These are phyloP conservation scores for Malbranchea cinnamomea DNA, from an alignment of 2,329 filamentous ascomycete genomes.

Conservation along the genomic window DNA sequence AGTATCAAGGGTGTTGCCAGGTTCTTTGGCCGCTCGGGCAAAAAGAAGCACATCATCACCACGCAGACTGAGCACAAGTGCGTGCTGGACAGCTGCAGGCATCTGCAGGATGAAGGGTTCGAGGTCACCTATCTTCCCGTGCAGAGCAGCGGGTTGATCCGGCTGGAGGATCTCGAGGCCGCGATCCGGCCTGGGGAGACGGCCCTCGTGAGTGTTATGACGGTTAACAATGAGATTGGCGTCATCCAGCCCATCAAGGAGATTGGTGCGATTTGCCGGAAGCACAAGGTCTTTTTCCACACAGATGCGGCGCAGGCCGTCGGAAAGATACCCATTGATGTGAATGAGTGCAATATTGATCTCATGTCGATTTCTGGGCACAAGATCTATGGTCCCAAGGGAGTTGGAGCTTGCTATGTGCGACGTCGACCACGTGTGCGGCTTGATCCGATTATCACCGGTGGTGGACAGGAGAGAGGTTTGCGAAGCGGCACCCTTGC, in stretches of 20 bases:
- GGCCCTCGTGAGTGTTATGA: constrained; percentile 88
- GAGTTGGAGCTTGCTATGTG: constrained; percentile 91
- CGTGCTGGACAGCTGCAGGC: constrained; percentile 89
- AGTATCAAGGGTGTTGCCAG: constrained; percentile 95
- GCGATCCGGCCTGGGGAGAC: constrained; percentile 89
- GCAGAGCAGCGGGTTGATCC: constrained; percentile 68
- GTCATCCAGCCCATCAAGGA: constrained; percentile 93
- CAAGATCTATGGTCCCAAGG: constrained; percentile 97
- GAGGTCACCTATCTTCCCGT: constrained; percentile 96
- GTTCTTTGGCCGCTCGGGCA: constrained; percentile 82
- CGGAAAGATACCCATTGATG: constrained; percentile 93
- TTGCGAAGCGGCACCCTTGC: constrained; percentile 87
- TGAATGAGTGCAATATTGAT: constrained; percentile 96
- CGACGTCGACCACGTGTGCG: constrained; percentile 83
- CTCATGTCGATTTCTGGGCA: constrained; percentile 98
- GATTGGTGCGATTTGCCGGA: constrained; percentile 82
- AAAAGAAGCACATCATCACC: constrained; percentile 98
- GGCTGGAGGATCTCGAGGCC: constrained; percentile 68
- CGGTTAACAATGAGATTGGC: constrained; percentile 98
- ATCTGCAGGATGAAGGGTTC: constrained; percentile 92
- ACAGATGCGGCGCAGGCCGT: constrained; percentile 93
- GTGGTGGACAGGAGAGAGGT: constrained; percentile 90
- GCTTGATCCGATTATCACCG: constrained; percentile 88
- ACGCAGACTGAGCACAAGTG: constrained; percentile 98
- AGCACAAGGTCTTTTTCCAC: constrained; percentile 95